Conservation (phyloP, 148 eudicot species). For the Dysphania ambrosioides region DNA sequence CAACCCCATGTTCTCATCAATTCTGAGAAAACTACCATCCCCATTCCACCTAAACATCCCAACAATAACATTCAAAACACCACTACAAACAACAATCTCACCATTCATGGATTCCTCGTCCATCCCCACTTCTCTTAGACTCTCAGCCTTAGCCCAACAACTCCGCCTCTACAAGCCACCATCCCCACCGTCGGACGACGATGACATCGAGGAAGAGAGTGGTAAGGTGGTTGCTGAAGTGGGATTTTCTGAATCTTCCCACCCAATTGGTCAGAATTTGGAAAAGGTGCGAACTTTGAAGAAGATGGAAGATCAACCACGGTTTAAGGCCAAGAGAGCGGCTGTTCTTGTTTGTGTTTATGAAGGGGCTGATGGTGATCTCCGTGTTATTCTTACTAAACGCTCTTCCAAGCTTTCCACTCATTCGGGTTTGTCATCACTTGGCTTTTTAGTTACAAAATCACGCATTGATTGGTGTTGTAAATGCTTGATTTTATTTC, state of each 20-base stretch:
- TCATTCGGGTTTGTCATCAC: constrained; percentile 25
- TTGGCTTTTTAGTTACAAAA: too few relatives aligned
- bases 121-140: constrained; percentile 19
- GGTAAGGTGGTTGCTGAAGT: constrained; percentile 56
- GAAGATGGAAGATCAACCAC: neutral
- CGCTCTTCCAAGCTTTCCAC: constrained; percentile 74
- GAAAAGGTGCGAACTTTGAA: constrained; percentile 11
- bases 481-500: too few relatives aligned
- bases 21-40: constrained; percentile 15
- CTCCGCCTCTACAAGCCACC: constrained; percentile 51
- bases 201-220: constrained; percentile 38
- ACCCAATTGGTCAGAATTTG: constrained; percentile 30
- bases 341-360: constrained; percentile 69
- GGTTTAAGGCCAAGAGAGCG: constrained; percentile 44
- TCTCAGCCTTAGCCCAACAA: constrained; percentile 45
- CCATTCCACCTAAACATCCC: constrained; percentile 11
- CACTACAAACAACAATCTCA: neutral
- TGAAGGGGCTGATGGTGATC: constrained; percentile 53
- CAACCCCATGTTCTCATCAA: constrained; percentile 20
- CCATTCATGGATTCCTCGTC: constrained; percentile 31
- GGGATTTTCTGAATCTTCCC: constrained; percentile 57
- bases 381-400: constrained; percentile 79
- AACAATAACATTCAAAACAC: neutral
- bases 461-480: too few relatives aligned
- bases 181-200: constrained; percentile 26